These are phyloP conservation scores for Periconia macrospinosa DNA, from an alignment of 2,329 filamentous ascomycete species.

Conservation along the genomic window DNA sequence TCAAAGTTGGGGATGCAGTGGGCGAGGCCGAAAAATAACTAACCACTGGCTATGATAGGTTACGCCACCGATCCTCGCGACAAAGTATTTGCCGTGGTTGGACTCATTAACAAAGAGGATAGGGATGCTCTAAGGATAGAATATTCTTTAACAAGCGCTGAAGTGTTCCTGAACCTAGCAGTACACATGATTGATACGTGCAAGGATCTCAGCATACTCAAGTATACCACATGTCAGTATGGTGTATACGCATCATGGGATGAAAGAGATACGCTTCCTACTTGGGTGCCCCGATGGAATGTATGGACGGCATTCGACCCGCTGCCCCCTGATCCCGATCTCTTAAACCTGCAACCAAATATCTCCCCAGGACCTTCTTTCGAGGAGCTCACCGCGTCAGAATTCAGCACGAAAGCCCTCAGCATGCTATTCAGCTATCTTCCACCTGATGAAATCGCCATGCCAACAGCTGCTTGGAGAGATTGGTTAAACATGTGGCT, in stretches of 20 bases:
- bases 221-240: slow-evolving; percentile 1
- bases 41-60: background rate
- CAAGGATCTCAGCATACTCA: slow-evolving; percentile 2
- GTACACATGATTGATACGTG: slow-evolving; percentile 1
- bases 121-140: slow-evolving; percentile 2
- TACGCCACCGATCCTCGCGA: slow-evolving; percentile 12
- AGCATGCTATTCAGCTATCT: background rate
- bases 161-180: slow-evolving; percentile 7
- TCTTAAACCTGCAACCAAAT: background rate
- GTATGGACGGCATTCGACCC: slow-evolving; percentile 2
- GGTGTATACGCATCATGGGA: background rate
- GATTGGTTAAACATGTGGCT: background rate
- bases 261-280: background rate
- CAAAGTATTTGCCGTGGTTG: slow-evolving; percentile 16
- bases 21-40: background rate
- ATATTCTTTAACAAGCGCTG: slow-evolving; percentile 8
- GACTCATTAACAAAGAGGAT: slow-evolving; percentile 3
- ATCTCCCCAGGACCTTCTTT: background rate
- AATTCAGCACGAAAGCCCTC: background rate
- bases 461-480: background rate
- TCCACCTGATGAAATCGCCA: background rate
- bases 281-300: slow-evolving; percentile 14
- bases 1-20: too few relatives aligned
- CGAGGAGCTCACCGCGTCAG: background rate
- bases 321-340: background rate